A percentile compares a stretch with the other conserved stretches of the same genome.
These are phyloP conservation scores for Fusarium albosuccineum DNA, from an alignment of 2,329 filamentous ascomycete genomes.

Conservation along the genomic window DNA sequence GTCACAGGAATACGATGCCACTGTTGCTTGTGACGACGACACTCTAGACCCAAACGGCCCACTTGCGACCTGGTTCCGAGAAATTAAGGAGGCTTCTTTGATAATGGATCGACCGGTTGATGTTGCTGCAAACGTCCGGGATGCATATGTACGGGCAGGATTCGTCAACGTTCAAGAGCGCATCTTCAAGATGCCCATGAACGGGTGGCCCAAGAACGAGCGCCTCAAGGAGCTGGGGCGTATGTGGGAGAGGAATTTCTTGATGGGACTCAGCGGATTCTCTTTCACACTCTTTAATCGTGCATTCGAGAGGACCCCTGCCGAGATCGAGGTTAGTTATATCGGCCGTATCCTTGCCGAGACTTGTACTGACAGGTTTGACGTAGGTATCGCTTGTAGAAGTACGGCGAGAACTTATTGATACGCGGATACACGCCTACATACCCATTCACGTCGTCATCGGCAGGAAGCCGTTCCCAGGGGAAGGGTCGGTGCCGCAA, in stretches of 20 bases:
- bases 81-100: constrained; percentile 56
- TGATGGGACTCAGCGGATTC: constrained; percentile 60
- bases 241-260: constrained; percentile 60
- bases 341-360: not conserved
- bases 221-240: constrained; percentile 58
- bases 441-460: constrained; percentile 63
- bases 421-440: constrained; percentile 63
- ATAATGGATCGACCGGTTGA: constrained; percentile 54
- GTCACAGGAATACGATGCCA: constrained; percentile 61
- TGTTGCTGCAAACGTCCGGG: constrained; percentile 51
- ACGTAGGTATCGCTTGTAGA: constrained; percentile 62
- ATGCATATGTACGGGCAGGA: constrained; percentile 61
- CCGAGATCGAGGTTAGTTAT: constrained; percentile 62
- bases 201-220: constrained; percentile 65
- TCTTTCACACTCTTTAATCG: constrained; percentile 58
- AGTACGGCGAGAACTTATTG: constrained; percentile 61
- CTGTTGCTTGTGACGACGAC: constrained; percentile 59
- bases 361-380: constrained; percentile 24
- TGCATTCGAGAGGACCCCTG: constrained; percentile 55
- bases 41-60: constrained; percentile 56
- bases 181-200: constrained; percentile 67
- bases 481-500: constrained; percentile 43
- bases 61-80: constrained; percentile 56
- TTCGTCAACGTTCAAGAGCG: constrained; percentile 68
- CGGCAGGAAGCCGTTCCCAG: constrained; percentile 62